Conservation (phyloP, 192 early-diverging fungal genomes). For the Linnemannia zychae region DNA sequence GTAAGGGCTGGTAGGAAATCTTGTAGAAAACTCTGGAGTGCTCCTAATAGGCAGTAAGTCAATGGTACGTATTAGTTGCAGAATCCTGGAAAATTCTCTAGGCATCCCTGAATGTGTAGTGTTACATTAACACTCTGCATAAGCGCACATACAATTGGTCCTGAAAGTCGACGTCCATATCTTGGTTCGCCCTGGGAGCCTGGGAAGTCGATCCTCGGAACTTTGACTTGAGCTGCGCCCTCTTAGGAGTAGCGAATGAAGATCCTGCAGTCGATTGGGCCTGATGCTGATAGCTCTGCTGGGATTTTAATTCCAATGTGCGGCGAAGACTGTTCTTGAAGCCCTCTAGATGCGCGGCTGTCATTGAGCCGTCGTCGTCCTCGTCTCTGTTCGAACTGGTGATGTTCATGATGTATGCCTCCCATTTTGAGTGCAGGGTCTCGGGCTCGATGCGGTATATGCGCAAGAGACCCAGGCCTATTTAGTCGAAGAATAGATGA, state of each 20-base stretch:
- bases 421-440: slow-evolving; percentile 51
- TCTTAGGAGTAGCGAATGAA: slow-evolving; percentile 25
- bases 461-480: slow-evolving; percentile 31
- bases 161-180: slow-evolving; percentile 17
- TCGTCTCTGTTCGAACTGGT: slow-evolving; percentile 6
- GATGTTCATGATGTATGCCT: slow-evolving; percentile 46
- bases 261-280: slow-evolving; percentile 11
- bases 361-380: slow-evolving; percentile 37
- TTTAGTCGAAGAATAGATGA: background rate
- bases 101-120: background rate
- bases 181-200: slow-evolving; percentile 9
- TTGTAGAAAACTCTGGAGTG: background rate
- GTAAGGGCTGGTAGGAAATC: background rate
- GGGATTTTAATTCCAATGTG: slow-evolving; percentile 29
- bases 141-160: slow-evolving; percentile 16
- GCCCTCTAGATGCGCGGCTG: slow-evolving; percentile 28
- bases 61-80: background rate
- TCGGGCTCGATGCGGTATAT: slow-evolving; percentile 43
- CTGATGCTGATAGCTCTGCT: background rate
- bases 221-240: slow-evolving; percentile 28
- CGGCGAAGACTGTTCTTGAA: slow-evolving; percentile 41
- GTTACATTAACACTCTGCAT: background rate
- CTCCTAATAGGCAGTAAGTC: background rate
- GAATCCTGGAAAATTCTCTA: background rate
- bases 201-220: slow-evolving; percentile 10